Evolutionary conservation across 495 filamentous ascomycete species (phyloP), one percentile per base, ranked within the genome.

Genomic region (Tirmania nivea): DNA sequence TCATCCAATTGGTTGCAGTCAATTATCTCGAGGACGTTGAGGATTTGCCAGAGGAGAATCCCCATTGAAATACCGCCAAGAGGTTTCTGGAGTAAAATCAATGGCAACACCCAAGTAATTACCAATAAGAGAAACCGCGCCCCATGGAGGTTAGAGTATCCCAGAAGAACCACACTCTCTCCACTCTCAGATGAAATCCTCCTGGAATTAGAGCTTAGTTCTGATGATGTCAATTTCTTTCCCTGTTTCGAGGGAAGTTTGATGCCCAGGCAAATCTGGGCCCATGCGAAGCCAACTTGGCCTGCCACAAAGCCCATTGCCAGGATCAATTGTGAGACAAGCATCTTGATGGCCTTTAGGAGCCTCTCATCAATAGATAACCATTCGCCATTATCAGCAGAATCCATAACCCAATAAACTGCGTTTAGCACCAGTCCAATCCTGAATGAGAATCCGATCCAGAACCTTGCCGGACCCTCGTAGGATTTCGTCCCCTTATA

Each of bases 141-240:
- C 49, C 92, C 90, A 66, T 96, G 79, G 49, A 84, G 74, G 64
- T 99, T 99, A 59, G 81, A 84, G 64, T 88, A 94, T 37, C 90
- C 90, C 20, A 90, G 75, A 55, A 97, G 82, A 37, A 79, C 84
- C 47, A 95, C 73, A 20, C 71, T 65, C 51, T 67, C 63, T 8
- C 70, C 65, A 35, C 50, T 63, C 11, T 68, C 57, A 3, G 67
- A 36, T 14, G 68, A 64, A 16, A 59, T 21, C 48, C 7, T 50
- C 42, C 7, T 31, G 25, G 25, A 31, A 7, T 3, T 31, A 31
- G 25, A 7, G 7, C 7, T 31, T 31, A 5, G 25, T 45, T 45
- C 39, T 4, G 5, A 14, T 19, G 39, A 51, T 2, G 64, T 50
- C 56, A 60, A 49, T 54, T 52, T 37, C 52, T 59, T 52, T 34